These are phyloP conservation scores for Gaultheria prostrata DNA, from an alignment of 148 eudicot genomes.

Conservation along the genomic window DNA sequence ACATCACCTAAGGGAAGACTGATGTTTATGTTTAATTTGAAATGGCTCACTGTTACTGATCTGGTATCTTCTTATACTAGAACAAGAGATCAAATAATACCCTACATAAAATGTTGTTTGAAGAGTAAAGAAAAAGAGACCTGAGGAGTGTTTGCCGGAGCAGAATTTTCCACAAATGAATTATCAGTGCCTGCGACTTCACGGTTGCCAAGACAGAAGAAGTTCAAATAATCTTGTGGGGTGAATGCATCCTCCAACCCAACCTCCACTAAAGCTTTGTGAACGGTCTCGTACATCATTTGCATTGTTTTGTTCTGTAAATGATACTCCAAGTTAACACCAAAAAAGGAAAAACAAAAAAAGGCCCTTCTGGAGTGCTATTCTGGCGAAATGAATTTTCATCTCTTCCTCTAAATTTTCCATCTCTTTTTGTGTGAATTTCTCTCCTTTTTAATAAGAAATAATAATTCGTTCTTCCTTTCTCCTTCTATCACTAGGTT, in stretches of 20 bases:
- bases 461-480: neutral
- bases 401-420: neutral
- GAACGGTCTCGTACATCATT: slow-evolving; percentile 93
- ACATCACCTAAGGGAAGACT: neutral
- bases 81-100: neutral
- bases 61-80: neutral
- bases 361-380: neutral
- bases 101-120: neutral
- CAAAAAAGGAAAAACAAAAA: neutral
- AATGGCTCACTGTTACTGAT: neutral
- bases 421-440: neutral
- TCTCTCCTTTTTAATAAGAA: neutral
- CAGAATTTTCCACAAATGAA: slow-evolving; percentile 27
- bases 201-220: slow-evolving; percentile 93
- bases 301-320: slow-evolving; percentile 93
- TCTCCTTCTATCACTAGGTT: neutral
- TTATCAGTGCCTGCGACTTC: slow-evolving; percentile 44
- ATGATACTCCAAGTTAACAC: neutral
- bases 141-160: slow-evolving; percentile 66
- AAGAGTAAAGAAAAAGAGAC: slow-evolving; percentile 24
- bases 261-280: slow-evolving; percentile 80
- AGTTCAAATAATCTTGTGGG: slow-evolving; percentile 86
- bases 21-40: neutral
- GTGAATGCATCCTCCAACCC: slow-evolving; percentile 70
- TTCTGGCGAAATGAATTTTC: neutral